Evolutionary conservation across 192 early-diverging fungal species (phyloP).

Genomic region (Umbelopsis sp.): DNA sequence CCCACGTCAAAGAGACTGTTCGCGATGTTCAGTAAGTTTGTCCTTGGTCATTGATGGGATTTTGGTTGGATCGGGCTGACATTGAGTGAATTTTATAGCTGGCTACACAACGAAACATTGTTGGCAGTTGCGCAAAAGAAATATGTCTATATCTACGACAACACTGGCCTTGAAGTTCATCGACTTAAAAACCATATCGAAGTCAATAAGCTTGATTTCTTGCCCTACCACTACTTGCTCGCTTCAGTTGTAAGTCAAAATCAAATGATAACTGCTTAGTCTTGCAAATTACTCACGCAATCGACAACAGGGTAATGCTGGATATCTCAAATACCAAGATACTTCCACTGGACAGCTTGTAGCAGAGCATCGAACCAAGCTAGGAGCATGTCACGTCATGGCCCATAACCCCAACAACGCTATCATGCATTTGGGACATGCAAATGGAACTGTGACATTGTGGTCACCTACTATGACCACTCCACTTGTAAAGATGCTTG

Average conservation of each 20-base stretch:
- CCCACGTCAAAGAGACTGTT: constrained; percentile 87
- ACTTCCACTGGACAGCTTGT: constrained; percentile 88
- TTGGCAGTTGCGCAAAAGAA: constrained; percentile 97
- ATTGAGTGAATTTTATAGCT: constrained; percentile 44
- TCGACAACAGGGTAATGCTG: constrained; percentile 65
- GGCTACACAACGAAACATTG: constrained; percentile 94
- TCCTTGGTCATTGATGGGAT: not conserved
- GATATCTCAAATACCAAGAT: constrained; percentile 91
- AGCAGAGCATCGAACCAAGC: constrained; percentile 74
- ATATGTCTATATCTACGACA: constrained; percentile 94
- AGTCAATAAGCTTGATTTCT: constrained; percentile 82
- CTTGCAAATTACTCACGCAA: not conserved
- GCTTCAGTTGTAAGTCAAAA: constrained; percentile 61
- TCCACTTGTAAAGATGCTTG: constrained; percentile 94
- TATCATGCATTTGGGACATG: constrained; percentile 89
- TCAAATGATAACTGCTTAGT: not conserved
- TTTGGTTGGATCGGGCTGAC: not conserved
- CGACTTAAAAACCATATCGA: constrained; percentile 82
- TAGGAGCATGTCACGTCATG: constrained; percentile 83
- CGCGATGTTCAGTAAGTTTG: constrained; percentile 77
- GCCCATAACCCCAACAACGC: constrained; percentile 91
- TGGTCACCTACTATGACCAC: constrained; percentile 86
- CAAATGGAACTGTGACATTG: constrained; percentile 85
- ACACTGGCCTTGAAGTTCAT: constrained; percentile 88
- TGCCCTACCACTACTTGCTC: constrained; percentile 93